Conservation (phyloP, 179 eudicot species). For the Heliamphora pulchella region DNA sequence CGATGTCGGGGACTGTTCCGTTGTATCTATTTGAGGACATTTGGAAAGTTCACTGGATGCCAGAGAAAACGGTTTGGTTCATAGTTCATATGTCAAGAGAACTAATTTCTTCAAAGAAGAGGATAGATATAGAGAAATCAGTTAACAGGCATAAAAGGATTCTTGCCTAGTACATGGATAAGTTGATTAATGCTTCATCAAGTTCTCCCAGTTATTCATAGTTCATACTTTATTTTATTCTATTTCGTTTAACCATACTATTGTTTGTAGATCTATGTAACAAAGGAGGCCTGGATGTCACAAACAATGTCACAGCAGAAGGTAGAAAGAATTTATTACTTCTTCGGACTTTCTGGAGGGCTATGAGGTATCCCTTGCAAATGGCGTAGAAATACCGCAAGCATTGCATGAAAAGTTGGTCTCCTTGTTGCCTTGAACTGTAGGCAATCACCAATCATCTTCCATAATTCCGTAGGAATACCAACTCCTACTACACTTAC, state of each 20-base stretch:
- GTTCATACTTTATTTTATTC: neutral
- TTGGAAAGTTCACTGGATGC: conserved; percentile 50
- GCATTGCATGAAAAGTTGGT: conserved; percentile 81
- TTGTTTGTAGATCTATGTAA: neutral
- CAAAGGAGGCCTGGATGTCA: neutral
- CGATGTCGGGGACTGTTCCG: conserved; percentile 48
- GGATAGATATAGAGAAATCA: conserved; percentile 1
- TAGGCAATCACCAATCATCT: conserved; percentile 93
- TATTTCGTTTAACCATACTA: neutral
- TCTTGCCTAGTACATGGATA: conserved; percentile 5
- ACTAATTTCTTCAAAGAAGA: neutral
- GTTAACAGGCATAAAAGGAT: neutral
- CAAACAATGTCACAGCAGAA: neutral
- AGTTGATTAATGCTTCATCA: neutral
- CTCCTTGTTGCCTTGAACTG: conserved; percentile 81
- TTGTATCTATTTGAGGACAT: conserved; percentile 34
- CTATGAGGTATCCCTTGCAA: conserved; percentile 84
- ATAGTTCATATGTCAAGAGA: neutral
- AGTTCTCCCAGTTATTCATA: neutral
- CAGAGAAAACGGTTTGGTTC: neutral
- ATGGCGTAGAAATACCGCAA: conserved; percentile 78
- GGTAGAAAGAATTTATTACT: conserved; percentile 34
- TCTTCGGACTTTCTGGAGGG: conserved; percentile 82
- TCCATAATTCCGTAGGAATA: conserved; percentile 89
- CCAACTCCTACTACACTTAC: conserved; percentile 93